Base-by-base conservation (phyloP, 1,284 basidiomycete genomes). In the Fomitiporia mediterranea region DNA sequence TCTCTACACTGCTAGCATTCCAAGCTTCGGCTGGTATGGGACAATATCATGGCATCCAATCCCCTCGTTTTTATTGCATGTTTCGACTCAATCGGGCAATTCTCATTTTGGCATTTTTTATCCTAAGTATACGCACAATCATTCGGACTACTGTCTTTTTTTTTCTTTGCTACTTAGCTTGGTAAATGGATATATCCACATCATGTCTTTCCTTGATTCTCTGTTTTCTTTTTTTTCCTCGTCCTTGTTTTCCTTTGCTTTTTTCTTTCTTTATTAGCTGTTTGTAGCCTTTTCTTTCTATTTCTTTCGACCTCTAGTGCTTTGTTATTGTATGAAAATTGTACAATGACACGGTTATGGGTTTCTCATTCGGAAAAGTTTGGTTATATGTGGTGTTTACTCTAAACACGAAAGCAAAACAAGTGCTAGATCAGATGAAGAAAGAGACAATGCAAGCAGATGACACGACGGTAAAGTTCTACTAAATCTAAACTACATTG, bases 101-200 rank as follows among this genome's bases (percentile, higher is more conserved):
- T n/a, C 42, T 43, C 42, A 4, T 43, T 46, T 46, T 25, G 32
- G 23, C 37, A 30, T 38, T 19, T 15, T 15, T 55, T 27, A 25
- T 38, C 27, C 17, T 48, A 23, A 42, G 9, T 34, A 30, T 3
- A 37, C 11, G 17, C 42, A 44, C 47, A 49, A 15, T 42, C 53
- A 30, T 54, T 48, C 13, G 34, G 40, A 47, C 40, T 48, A 13
- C 42, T 40, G 15, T 49, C 30, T 38, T n/a, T 28, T 4, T 13
- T 19, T 39, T 19, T 3, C 19, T 39, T 39, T 39, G 15, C 19
- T 19, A 13, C 11, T 39, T 11, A 32, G 27, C 11, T 38, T 32
- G 25, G 32, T 34, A 30, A 30, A 53, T n/a, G n/a, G n/a, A n/a
- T n/a, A n/a, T 53, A 53, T 49, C 37, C 46, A 34, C 25, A 39